Evolutionary conservation across 768 basidiomycete species (phyloP).

Genomic region (Botryobasidium botryosum): DNA sequence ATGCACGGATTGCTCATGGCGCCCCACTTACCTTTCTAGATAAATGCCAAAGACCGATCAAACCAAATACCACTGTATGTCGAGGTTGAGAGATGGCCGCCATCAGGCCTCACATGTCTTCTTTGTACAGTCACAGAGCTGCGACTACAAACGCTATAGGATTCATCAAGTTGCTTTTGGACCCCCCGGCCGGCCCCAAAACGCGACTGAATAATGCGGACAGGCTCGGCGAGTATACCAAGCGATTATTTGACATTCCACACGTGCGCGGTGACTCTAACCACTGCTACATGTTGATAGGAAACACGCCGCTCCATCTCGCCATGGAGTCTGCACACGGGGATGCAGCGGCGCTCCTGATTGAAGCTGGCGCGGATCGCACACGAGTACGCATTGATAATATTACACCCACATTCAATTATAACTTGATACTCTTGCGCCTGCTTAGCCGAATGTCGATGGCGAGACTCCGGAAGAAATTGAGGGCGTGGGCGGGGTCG

Average conservation of each 20-base stretch:
- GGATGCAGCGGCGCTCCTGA: constrained; percentile 73
- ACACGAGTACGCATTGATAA: neutral
- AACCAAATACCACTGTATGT: constrained; percentile 80
- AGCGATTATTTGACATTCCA: constrained; percentile 6
- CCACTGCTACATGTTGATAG: constrained; percentile 24
- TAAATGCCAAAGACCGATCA: constrained; percentile 87
- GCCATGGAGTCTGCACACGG: constrained; percentile 96
- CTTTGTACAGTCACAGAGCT: constrained; percentile 64
- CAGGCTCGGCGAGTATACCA: constrained; percentile 44
- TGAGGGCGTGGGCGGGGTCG: constrained; percentile 75
- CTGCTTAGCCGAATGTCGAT: constrained; percentile 58
- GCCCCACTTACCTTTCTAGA: constrained; percentile 32
- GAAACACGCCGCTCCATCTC: constrained; percentile 91
- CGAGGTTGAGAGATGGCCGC: too few species aligned
- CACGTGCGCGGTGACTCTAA: neutral
- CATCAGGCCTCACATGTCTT: too few species aligned
- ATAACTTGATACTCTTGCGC: neutral
- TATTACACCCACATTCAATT: neutral
- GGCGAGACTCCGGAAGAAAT: constrained; percentile 75
- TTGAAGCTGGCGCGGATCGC: constrained; percentile 92
- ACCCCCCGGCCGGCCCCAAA: constrained; percentile 64
- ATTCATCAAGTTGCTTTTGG: constrained; percentile 72
- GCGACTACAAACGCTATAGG: constrained; percentile 88
- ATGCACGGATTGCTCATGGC: neutral
- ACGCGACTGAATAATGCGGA: constrained; percentile 75